These are phyloP conservation scores for Acacia concinna DNA, from an alignment of 331 rosid species.

Conservation along the genomic window DNA sequence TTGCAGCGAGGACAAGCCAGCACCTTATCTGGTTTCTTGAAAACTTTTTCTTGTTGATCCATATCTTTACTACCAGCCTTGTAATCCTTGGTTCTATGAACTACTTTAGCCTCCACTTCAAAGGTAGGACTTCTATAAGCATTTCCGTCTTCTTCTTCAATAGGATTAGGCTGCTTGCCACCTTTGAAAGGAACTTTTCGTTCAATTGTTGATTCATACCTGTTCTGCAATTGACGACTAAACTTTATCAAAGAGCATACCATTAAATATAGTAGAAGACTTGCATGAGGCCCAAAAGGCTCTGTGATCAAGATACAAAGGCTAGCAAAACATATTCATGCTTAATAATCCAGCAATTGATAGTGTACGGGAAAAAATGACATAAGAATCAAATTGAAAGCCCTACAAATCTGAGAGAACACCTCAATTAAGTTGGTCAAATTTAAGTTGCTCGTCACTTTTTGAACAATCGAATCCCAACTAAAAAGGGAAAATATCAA, in stretches of 20 bases:
- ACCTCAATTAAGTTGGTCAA: constrained; percentile 13
- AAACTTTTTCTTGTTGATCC: constrained; percentile 46
- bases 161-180: constrained; percentile 25
- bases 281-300: constrained; percentile 12
- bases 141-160: constrained; percentile 19
- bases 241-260: neutral
- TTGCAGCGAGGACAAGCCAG: constrained; percentile 81
- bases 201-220: constrained; percentile 32
- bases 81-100: constrained; percentile 29
- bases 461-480: constrained; percentile 15
- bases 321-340: constrained; percentile 4
- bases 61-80: constrained; percentile 33
- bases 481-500: neutral
- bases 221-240: constrained; percentile 36
- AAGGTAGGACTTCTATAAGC: neutral
- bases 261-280: neutral
- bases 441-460: neutral
- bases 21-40: constrained; percentile 64
- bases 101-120: constrained; percentile 22
- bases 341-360: constrained; percentile 4
- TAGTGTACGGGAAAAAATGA: neutral
- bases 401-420: constrained; percentile 10
- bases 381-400: constrained; percentile 25
- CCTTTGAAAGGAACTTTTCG: constrained; percentile 9
- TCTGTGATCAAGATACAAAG: neutral